phyloP scores from a whole-genome alignment of 2,329 filamentous ascomycete genomes.

The Penicillium decumbens region DNA sequence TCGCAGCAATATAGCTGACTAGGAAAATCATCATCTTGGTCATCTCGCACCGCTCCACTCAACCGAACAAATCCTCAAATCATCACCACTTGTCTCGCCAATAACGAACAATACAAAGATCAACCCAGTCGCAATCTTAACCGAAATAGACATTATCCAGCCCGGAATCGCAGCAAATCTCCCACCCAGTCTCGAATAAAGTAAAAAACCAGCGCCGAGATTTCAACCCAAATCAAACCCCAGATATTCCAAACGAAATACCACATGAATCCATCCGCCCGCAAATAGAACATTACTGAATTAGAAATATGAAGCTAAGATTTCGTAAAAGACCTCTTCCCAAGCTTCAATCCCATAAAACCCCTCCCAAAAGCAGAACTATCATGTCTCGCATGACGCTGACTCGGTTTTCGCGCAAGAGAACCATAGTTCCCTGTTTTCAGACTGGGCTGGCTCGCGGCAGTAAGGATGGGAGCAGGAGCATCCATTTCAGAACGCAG shows the following conservation, averaged over 20 bases:
- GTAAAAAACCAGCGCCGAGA: neutral
- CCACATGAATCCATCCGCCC: neutral
- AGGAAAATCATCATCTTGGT: too few relatives aligned
- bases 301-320: neutral
- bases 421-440: conserved; percentile 1
- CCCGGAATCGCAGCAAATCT: neutral
- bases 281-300: conserved; percentile 10
- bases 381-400: conserved; percentile 17
- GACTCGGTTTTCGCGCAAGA: conserved; percentile 12
- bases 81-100: neutral
- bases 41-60: neutral
- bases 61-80: neutral
- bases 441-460: conserved; percentile 3
- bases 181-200: neutral
- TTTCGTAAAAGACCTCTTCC: conserved; percentile 17
- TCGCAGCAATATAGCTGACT: too few relatives aligned
- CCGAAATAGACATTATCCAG: conserved; percentile 8
- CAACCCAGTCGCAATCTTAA: neutral
- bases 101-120: neutral
- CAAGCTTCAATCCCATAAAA: conserved; percentile 25
- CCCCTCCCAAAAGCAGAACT: conserved; percentile 15
- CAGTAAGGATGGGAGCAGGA: neutral
- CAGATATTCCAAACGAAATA: neutral
- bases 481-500: conserved; percentile 28
- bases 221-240: neutral